Base-by-base conservation (phyloP, 192 early-diverging fungal genomes). In the Phlyctochytrium planicorne region DNA sequence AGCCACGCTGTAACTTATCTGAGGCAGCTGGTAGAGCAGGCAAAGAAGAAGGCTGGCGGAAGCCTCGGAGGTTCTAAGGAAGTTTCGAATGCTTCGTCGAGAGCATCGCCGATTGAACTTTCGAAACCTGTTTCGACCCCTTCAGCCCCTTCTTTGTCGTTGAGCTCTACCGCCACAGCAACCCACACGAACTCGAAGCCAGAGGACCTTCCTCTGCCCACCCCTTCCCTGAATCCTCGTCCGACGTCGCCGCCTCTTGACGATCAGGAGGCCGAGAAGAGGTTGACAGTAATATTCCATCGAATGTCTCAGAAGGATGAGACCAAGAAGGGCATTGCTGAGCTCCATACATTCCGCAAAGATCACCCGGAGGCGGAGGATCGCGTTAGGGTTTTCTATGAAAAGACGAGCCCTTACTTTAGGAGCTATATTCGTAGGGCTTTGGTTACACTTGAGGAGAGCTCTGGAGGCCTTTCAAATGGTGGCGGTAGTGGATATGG, bases 341-440 rank as follows among this genome's bases (percentile, higher is more conserved):
- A 92, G 35, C 73, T 94, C 40, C 90, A 93, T 72, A 80, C 84
- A 60, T 89, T 93, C 73, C 87, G 88, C 65, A 89, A 91, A 68
- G 71, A 77, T 63, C 83, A 91, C 70, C 91, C 90, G 31, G 76
- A 85, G 33, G 78, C 80, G 37, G 83, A 90, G 60, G 59, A 63
- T 12, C 80, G 83, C 61, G 82, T 94, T 0, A 85, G 87, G 69
- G 76, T 78, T 30, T 78, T 85, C 53, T 68, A 90, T 52, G 72
- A 76, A 30, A 76, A 82, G 47, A 87, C 89, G 4, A 89, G 90
- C 20, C 78, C 75, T 1, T 90, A 85, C 65, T 91, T 91, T 64
- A 86, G 89, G 70, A 83, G 83, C 47, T 93, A 91, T 68, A 93
- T 92, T 32, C 78, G 84, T 57, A 77, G 91, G 31, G 91, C 82